Conservation (phyloP, 805 yeast species). For the Teunomyces panamensis region DNA sequence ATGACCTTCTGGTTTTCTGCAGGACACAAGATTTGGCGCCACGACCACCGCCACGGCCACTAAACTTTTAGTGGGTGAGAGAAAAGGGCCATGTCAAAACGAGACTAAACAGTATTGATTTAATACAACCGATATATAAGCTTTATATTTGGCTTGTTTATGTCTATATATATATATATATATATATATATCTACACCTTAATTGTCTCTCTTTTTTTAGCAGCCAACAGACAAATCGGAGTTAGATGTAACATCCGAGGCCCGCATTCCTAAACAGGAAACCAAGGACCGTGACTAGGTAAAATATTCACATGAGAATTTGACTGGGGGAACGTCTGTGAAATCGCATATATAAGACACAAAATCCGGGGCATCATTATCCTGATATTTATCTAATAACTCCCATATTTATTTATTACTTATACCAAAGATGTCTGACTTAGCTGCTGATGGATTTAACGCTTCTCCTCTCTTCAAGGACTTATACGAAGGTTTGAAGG, state of each 20-base stretch:
- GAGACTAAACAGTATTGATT: too few relatives aligned
- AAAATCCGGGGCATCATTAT: conserved; percentile 1
- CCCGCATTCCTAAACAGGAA: conserved; percentile 3
- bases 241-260: not conserved
- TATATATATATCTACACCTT: too few relatives aligned
- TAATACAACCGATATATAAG: too few relatives aligned
- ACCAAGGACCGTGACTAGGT: not conserved
- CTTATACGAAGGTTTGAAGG: conserved; percentile 38
- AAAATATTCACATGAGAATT: conserved; percentile 1
- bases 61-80: not conserved
- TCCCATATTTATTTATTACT: not conserved
- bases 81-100: too few relatives aligned
- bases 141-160: too few relatives aligned
- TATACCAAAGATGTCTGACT: conserved; percentile 20
- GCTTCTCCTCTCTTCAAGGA: conserved; percentile 41
- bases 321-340: not conserved
- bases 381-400: too few relatives aligned
- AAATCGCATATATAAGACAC: conserved; percentile 3
- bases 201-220: not conserved
- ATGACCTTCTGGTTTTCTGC: too few relatives aligned
- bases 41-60: not conserved
- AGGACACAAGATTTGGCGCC: too few relatives aligned
- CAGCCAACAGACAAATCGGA: not conserved
- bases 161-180: too few relatives aligned
- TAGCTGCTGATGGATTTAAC: conserved; percentile 39